A percentile compares a stretch with the other conserved stretches of the same genome.
Evolutionary conservation across 164 flowering plant species (phyloP).

Genomic region (Aristolochia fimbriata): DNA sequence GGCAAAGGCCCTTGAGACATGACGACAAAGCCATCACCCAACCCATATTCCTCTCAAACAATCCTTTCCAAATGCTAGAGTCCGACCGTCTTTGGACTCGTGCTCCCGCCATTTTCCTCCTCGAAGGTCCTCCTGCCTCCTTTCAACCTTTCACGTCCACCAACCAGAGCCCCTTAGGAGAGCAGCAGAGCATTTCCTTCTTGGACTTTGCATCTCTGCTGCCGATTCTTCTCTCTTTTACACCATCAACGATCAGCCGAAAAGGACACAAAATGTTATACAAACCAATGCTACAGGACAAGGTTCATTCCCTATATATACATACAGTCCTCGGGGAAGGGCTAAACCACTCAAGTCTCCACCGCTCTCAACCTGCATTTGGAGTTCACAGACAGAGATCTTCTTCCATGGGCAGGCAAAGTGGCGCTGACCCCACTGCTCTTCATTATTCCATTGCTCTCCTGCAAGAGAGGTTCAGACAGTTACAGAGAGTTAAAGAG

Average conservation of each 20-base stretch:
- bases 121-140: conserved; percentile 26
- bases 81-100: conserved; percentile 29
- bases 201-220: conserved; percentile 37
- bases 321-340: background rate
- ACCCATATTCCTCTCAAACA: conserved; percentile 38
- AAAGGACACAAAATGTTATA: conserved; percentile 6
- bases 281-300: conserved; percentile 10
- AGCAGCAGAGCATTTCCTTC: conserved; percentile 22
- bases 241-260: conserved; percentile 15
- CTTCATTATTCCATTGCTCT: conserved; percentile 33
- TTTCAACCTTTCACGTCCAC: conserved; percentile 13
- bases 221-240: conserved; percentile 41
- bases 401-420: conserved; percentile 23
- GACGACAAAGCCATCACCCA: conserved; percentile 30
- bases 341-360: background rate
- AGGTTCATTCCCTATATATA: conserved; percentile 14
- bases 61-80: conserved; percentile 47
- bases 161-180: conserved; percentile 15
- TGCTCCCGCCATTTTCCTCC: conserved; percentile 20
- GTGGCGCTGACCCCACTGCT: conserved; percentile 13
- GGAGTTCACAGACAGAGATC: background rate
- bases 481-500: conserved; percentile 29
- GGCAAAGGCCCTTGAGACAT: conserved; percentile 22
- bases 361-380: background rate
- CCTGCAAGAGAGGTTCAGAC: conserved; percentile 38